Conservation (phyloP, 2,329 filamentous ascomycete genomes). For the Arthrinium phaeospermum region DNA sequence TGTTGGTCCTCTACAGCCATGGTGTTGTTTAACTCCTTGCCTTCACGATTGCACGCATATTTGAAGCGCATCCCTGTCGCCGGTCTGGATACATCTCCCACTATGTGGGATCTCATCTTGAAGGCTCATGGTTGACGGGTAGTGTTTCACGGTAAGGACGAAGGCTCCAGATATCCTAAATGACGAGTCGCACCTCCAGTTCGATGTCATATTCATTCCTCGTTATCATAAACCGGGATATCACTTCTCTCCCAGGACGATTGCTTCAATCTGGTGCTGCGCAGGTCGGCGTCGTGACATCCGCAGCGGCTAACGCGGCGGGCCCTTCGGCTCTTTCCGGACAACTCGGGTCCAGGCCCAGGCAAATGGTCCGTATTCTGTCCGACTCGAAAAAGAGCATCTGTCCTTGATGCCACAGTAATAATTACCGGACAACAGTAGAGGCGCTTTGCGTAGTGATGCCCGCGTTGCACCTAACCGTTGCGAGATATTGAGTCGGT, state of each 20-base stretch:
- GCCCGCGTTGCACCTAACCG: not conserved
- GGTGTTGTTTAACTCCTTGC: too few relatives aligned
- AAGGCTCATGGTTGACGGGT: not conserved
- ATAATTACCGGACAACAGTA: not conserved
- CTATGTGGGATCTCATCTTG: not conserved
- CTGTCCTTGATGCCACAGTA: not conserved
- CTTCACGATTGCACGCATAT: too few relatives aligned
- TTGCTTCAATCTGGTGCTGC: not conserved
- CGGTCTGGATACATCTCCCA: not conserved
- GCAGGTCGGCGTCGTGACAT: not conserved
- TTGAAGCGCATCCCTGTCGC: not conserved
- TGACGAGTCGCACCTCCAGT: too few relatives aligned
- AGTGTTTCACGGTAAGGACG: not conserved
- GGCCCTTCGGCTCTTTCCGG: conserved; percentile 8
- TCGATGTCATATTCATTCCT: not conserved
- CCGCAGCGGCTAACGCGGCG: not conserved
- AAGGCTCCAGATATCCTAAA: not conserved
- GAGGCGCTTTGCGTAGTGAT: not conserved
- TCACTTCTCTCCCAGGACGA: not conserved
- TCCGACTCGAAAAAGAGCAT: not conserved
- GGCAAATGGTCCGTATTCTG: not conserved
- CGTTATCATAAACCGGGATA: not conserved
- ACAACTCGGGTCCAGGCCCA: not conserved
- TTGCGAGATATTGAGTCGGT: not conserved
- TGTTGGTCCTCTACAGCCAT: too few relatives aligned